Percentiles rank a stretch among this genome's conserved stretches.
Evolutionary conservation across 345 rosid genomes (phyloP).

Genomic region (Eucalyptus polybractea): DNA sequence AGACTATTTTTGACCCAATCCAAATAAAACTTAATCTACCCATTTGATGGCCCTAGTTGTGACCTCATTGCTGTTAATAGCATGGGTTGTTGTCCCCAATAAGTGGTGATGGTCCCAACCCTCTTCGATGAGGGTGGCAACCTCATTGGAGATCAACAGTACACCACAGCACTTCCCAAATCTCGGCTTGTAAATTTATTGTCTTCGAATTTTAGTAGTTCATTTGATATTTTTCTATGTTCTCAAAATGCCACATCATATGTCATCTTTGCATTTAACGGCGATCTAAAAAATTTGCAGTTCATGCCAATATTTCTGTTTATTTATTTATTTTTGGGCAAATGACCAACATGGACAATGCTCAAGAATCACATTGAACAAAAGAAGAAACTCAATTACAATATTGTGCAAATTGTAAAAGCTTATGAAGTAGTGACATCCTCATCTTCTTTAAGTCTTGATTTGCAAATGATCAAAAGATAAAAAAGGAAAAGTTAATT

Average conservation of each 20-base stretch:
- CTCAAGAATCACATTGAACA: neutral
- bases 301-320: neutral
- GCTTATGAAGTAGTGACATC: neutral
- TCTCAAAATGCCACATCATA: neutral
- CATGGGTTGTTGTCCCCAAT: neutral
- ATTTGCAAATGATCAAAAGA: neutral
- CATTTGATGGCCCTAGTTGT: no score
- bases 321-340: neutral
- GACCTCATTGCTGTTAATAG: neutral
- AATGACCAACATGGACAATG: neutral
- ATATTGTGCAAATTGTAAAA: neutral
- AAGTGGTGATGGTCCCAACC: neutral
- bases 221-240: neutral
- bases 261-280: neutral
- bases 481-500: neutral
- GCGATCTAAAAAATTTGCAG: neutral
- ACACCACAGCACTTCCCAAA: neutral
- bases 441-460: neutral
- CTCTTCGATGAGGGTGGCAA: neutral
- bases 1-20: no score
- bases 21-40: no score
- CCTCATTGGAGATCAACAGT: neutral
- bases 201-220: neutral
- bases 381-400: neutral
- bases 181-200: neutral